Base-by-base conservation (phyloP, 2,329 filamentous ascomycete genomes). In the Fusarium haematococcum region DNA sequence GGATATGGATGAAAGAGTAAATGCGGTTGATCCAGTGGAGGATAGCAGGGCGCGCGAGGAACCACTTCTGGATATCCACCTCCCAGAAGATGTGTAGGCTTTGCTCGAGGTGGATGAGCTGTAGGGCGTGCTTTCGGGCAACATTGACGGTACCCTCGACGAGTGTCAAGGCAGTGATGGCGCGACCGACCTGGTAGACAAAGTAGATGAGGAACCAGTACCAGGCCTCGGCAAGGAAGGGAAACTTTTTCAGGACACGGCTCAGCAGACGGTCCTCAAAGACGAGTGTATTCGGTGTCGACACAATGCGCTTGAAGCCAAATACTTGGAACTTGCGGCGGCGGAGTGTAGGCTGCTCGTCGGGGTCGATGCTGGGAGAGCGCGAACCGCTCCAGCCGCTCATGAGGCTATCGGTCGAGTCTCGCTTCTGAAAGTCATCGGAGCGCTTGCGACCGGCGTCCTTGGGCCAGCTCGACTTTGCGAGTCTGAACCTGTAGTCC, bases 1-100 rank as follows among this genome's bases (percentile, higher is more conserved):
- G 93, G 67, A 94, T 94, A 81, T 94, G 93, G 77, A 95, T 93
- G 82, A 94, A 94, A 7, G 92, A 94, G 83, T 94, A 94, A 32
- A 89, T 87, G 78, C 92, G 88, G 82, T 94, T 94, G 76, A 91
- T 93, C 89, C 89, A 93, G 74, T 86, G 88, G 85, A 95, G 88
- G 48, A 92, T 77, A 32, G 84, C 79, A 2, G 90, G 87, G 61
- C 87, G 87, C 23, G 83, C 80, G 67, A 85, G 79, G 77, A 87
- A 87, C 82, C 83, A 86, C 39, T 83, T 81, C 81, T 94, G 92
- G 54, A 94, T 86, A 14, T 84, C 84, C 5, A 90, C 82, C 80
- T 94, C 92, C 83, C 87, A 86, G 81, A 94, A 94, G 33, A 94
- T 87, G 67, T 88, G 86, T 3, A 94, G 84, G 1, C 81, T 81